Conservation (phyloP, 441 rosid species). For the Capsella rubella region DNA sequence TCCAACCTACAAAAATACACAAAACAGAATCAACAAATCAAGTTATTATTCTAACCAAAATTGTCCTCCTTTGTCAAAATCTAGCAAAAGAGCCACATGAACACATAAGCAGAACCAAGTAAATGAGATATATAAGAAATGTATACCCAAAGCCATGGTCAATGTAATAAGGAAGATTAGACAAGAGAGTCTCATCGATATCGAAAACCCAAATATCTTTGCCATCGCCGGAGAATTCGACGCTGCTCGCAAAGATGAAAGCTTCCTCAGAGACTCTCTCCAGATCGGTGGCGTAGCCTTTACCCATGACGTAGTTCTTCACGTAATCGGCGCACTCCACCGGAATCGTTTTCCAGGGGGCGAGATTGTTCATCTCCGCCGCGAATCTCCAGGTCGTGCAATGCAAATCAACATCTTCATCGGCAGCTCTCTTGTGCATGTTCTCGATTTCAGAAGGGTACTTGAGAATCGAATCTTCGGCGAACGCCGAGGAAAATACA, state of each 20-base stretch:
- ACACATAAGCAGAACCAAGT: neutral
- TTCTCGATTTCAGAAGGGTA: slow-evolving; percentile 49
- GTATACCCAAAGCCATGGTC: slow-evolving; percentile 84
- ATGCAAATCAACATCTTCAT: slow-evolving; percentile 54
- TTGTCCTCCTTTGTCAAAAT: neutral
- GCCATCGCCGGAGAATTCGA: slow-evolving; percentile 63
- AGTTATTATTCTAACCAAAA: neutral
- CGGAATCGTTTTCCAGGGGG: slow-evolving; percentile 84
- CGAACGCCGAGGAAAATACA: slow-evolving; percentile 42
- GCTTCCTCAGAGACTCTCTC: slow-evolving; percentile 74
- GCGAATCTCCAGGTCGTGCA: slow-evolving; percentile 94
- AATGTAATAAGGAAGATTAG: slow-evolving; percentile 86
- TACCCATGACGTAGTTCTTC: slow-evolving; percentile 66
- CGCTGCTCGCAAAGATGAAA: slow-evolving; percentile 59
- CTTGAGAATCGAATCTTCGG: slow-evolving; percentile 58
- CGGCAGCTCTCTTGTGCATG: slow-evolving; percentile 33
- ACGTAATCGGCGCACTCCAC: slow-evolving; percentile 75
- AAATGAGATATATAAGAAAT: neutral
- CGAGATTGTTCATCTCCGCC: slow-evolving; percentile 84
- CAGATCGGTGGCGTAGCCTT: slow-evolving; percentile 68
- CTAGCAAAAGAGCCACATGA: slow-evolving; percentile 7
- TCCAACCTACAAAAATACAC: slow-evolving; percentile 58
- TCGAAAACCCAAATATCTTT: slow-evolving; percentile 91
- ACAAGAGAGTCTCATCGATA: slow-evolving; percentile 88
- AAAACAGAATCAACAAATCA: slow-evolving; percentile 12